Percentiles rank a stretch among this genome's conserved stretches.
Conservation (phyloP, 768 basidiomycete genomes). For the Gyrodon lividus region DNA sequence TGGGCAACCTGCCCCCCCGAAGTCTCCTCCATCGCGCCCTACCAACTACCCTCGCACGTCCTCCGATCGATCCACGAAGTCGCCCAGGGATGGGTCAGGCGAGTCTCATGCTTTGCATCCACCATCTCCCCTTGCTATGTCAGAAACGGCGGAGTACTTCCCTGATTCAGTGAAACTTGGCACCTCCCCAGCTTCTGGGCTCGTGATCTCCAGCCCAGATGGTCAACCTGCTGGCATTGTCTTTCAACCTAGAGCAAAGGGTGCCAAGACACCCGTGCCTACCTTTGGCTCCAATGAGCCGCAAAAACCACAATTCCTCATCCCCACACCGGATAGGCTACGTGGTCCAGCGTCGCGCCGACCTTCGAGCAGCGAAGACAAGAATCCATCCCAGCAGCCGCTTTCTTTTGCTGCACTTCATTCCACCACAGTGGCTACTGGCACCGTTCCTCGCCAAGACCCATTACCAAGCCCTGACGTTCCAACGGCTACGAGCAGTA, state of each 20-base stretch:
- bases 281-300: slow-evolving; percentile 40
- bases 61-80: slow-evolving; percentile 62
- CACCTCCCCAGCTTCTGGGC: slow-evolving; percentile 75
- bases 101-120: slow-evolving; percentile 45
- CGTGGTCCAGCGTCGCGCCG: slow-evolving; percentile 28
- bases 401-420: slow-evolving; percentile 33
- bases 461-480: slow-evolving; percentile 23
- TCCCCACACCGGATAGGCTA: slow-evolving; percentile 27
- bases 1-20: slow-evolving; percentile 35
- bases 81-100: slow-evolving; percentile 44
- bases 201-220: slow-evolving; percentile 90
- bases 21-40: slow-evolving; percentile 44
- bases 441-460: slow-evolving; percentile 24
- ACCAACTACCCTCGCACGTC: slow-evolving; percentile 49
- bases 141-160: slow-evolving; percentile 70
- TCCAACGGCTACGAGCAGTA: slow-evolving; percentile 3
- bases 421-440: slow-evolving; percentile 10
- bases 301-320: slow-evolving; percentile 40
- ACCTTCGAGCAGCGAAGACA: slow-evolving; percentile 28
- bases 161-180: slow-evolving; percentile 69
- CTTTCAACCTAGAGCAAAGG: slow-evolving; percentile 75
- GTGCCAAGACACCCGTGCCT: slow-evolving; percentile 34
- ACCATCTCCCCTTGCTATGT: slow-evolving; percentile 68
- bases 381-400: slow-evolving; percentile 20
- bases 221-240: slow-evolving; percentile 95